phyloP scores from a whole-genome alignment of 352 stramenopile genomes.

The Phytophthora sojae region DNA sequence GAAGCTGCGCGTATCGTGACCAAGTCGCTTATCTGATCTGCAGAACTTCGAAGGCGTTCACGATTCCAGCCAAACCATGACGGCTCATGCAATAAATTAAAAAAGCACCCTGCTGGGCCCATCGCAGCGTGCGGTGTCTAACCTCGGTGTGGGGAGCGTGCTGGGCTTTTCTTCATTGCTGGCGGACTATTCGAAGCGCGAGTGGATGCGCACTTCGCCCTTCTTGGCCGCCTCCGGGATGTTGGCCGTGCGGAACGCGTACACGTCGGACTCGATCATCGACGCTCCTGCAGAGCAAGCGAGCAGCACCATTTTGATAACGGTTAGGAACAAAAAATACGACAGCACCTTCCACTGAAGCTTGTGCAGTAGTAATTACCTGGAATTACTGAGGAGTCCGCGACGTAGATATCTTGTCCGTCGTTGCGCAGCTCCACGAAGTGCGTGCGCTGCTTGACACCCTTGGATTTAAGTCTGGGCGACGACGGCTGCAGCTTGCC shows the following conservation, averaged over 20 bases:
- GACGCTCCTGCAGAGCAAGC: constrained; percentile 28
- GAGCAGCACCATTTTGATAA: constrained; percentile 15
- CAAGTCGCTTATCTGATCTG: constrained; percentile 70
- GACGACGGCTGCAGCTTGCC: constrained; percentile 61
- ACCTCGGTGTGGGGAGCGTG: not conserved
- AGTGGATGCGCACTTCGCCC: constrained; percentile 72
- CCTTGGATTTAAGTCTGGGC: constrained; percentile 81
- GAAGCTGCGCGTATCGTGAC: constrained; percentile 84
- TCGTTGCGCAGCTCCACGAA: constrained; percentile 74
- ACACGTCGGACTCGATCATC: constrained; percentile 73
- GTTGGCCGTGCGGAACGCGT: constrained; percentile 66
- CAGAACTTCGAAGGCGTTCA: not conserved
- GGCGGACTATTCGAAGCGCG: constrained; percentile 61
- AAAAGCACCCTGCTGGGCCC: constrained; percentile 19
- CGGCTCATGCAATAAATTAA: constrained; percentile 47
- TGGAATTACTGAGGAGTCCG: constrained; percentile 74
- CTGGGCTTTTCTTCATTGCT: constrained; percentile 16
- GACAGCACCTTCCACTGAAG: not conserved
- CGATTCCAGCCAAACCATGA: constrained; percentile 10
- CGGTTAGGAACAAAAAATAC: constrained; percentile 14
- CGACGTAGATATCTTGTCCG: constrained; percentile 75
- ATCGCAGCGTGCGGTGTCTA: constrained; percentile 22
- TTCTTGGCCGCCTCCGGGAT: constrained; percentile 54
- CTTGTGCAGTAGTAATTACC: constrained; percentile 25
- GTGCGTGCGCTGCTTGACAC: constrained; percentile 87